phyloP scores from a whole-genome alignment of 352 stramenopile genomes.

The Phytophthora hybrid region DNA sequence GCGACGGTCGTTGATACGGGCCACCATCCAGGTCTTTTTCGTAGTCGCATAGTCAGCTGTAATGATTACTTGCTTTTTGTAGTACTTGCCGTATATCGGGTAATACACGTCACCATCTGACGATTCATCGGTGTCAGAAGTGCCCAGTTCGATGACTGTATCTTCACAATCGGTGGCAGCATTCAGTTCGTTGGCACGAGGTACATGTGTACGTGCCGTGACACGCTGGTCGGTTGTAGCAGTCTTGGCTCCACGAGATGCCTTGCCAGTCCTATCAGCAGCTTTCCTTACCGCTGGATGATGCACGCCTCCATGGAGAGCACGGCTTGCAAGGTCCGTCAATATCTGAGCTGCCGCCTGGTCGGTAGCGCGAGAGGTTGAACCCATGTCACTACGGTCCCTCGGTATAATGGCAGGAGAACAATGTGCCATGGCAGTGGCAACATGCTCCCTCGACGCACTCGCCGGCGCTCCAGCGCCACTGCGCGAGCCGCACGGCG shows the following conservation, averaged over 20 bases:
- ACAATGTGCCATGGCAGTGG: background rate
- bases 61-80: background rate
- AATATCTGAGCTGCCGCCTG: too few species aligned
- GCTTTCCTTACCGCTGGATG: too few species aligned
- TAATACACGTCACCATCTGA: background rate
- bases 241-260: too few species aligned
- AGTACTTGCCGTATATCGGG: background rate
- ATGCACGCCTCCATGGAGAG: too few species aligned
- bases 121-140: too few species aligned
- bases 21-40: background rate
- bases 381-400: background rate
- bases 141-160: too few species aligned
- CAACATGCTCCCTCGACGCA: background rate
- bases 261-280: too few species aligned
- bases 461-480: background rate
- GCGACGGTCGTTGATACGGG: background rate
- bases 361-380: background rate
- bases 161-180: background rate
- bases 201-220: background rate
- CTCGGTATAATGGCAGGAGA: background rate
- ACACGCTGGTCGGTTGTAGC: background rate
- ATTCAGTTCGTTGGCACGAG: background rate
- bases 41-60: background rate
- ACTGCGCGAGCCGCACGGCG: background rate
- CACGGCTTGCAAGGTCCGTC: too few species aligned